These are phyloP conservation scores for Huntiella omanensis DNA, from an alignment of 2,329 filamentous ascomycete genomes.

Conservation along the genomic window DNA sequence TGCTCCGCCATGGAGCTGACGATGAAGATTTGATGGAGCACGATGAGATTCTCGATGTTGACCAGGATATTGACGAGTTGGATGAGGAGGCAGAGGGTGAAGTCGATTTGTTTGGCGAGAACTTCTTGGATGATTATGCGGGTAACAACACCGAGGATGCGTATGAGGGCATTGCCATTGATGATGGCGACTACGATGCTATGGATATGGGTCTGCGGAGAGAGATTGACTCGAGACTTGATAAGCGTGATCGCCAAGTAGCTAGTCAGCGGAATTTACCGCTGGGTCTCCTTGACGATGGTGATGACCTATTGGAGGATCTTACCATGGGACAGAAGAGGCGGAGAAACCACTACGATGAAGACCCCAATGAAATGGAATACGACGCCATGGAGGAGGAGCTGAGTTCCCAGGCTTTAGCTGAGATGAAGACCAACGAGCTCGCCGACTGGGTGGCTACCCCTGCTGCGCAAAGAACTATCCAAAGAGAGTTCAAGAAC, in stretches of 20 bases:
- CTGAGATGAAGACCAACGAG: conserved; percentile 83
- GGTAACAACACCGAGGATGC: conserved; percentile 38
- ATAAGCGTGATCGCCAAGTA: conserved; percentile 55
- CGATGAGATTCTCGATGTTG: conserved; percentile 30
- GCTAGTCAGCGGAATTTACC: conserved; percentile 48
- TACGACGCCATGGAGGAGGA: conserved; percentile 93
- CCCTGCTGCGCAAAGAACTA: conserved; percentile 74
- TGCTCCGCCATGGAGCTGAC: conserved; percentile 45
- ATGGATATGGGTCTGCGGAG: conserved; percentile 49
- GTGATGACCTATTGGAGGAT: conserved; percentile 70
- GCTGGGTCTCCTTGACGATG: conserved; percentile 61
- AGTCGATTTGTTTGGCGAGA: conserved; percentile 58
- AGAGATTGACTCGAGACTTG: conserved; percentile 52
- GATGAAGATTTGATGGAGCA: conserved; percentile 57
- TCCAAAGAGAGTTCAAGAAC: conserved; percentile 90
- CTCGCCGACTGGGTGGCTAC: conserved; percentile 91
- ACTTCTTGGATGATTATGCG: conserved; percentile 53
- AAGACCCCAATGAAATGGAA: conserved; percentile 84
- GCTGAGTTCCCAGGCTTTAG: conserved; percentile 73
- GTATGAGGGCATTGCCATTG: conserved; percentile 55
- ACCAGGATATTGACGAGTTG: conserved; percentile 55
- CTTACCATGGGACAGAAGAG: conserved; percentile 71
- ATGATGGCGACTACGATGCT: conserved; percentile 60
- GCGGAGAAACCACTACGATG: conserved; percentile 78
- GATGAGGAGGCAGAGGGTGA: conserved; percentile 70